Percentiles rank a stretch among this genome's conserved stretches.
phyloP scores from a whole-genome alignment of 371 early-diverging fungal species.

The Catenaria anguillulae region DNA sequence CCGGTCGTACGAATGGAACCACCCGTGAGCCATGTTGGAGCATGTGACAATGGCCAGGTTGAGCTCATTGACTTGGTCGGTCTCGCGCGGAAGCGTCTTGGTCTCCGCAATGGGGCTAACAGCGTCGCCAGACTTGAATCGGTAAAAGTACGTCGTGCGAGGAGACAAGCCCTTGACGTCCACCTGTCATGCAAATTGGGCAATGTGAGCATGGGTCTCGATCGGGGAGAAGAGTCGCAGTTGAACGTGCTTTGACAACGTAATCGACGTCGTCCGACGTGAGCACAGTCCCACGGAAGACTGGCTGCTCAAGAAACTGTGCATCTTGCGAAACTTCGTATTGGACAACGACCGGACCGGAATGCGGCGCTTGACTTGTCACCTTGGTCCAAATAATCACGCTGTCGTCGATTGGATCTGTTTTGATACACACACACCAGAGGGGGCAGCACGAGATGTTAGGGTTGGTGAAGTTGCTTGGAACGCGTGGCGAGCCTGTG shows the following conservation, averaged over 20 bases:
- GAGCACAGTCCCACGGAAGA: background rate
- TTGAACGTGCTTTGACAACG: too few relatives aligned
- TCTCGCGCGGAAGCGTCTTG: background rate
- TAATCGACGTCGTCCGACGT: too few relatives aligned
- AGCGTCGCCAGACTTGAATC: background rate
- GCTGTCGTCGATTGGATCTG: background rate
- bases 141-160: background rate
- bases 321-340: background rate
- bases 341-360: background rate
- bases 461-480: too few relatives aligned
- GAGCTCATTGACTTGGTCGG: background rate
- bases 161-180: background rate
- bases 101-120: background rate
- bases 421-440: too few relatives aligned
- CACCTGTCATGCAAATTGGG: background rate
- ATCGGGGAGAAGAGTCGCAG: too few relatives aligned
- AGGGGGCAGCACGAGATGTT: too few relatives aligned
- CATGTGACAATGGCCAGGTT: conserved; percentile 1
- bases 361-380: background rate
- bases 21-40: background rate
- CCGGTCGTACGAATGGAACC: background rate
- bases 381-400: background rate
- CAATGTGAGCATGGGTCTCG: too few relatives aligned
- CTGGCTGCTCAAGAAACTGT: background rate
- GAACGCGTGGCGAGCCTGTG: too few relatives aligned